Evolutionary conservation across 176 grass and related monocot genomes (phyloP), one percentile per base, ranked within the genome.

Genomic region (Cymbopogon citratus): DNA sequence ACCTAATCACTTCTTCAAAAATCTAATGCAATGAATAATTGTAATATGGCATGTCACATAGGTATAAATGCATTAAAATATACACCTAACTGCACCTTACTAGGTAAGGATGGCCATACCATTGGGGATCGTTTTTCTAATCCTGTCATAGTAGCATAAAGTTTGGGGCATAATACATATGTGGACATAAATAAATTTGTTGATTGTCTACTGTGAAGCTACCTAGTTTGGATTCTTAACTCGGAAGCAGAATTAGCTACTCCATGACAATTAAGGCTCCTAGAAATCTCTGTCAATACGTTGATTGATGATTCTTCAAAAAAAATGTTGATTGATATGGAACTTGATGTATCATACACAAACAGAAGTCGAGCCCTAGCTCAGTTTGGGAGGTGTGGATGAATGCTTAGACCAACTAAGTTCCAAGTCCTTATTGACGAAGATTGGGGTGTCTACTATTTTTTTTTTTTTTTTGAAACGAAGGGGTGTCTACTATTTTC

Each of bases 331-430:
- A 69, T 51, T 57, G 46, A 57, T 57, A 43, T 1, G 16, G 18
- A 68, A 73, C 59, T 83, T 66, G 45, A 74, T 34, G 38, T 63
- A 65, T 7, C 44, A 86, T 60, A 75, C 28, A 71, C 60, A 87
- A 68, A 71, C 21, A 87, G 29, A 83, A 63, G 65, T 21, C 5
- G 6, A 52, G 49, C 49, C 49, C 49, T 52, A 52, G 6, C 18
- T 52, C 49, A 52, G 49, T 52, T 52, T 52, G 18, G 49, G 49
- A 52, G 49, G 49, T 52, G 49, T 52, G 49, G 49, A 52, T 21
- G 49, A 52, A 52, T 52, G 49, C 49, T 18, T 52, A 52, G 49
- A 21, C 49, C 49, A 52, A 16, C 18, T 54, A 54, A 5, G 48
- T 52, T 52, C 1, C 51, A 3, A 54, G 19, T 54, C 19, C 51